A percentile compares a stretch with the other conserved stretches of the same genome.
Conservation (phyloP, 1,284 basidiomycete genomes). For the Salmacisia buchloeana region DNA sequence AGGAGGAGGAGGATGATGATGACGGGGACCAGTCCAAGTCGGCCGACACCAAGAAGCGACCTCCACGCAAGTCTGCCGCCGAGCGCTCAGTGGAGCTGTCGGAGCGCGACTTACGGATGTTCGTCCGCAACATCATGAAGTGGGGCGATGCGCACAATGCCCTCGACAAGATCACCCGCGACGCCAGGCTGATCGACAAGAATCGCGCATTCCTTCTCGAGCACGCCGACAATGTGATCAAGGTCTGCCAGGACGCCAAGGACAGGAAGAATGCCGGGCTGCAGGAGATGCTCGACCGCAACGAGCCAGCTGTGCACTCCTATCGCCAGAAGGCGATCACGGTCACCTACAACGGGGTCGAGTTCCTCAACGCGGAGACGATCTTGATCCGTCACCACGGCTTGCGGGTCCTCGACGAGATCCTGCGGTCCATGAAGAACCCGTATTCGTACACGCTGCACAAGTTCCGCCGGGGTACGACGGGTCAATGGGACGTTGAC, state of each 20-base stretch:
- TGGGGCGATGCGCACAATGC: slow-evolving; percentile 96
- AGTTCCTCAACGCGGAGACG: slow-evolving; percentile 95
- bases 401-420: slow-evolving; percentile 76
- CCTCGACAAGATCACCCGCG: slow-evolving; percentile 85
- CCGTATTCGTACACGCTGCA: slow-evolving; percentile 66
- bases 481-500: slow-evolving; percentile 88
- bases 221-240: slow-evolving; percentile 86
- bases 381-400: slow-evolving; percentile 84
- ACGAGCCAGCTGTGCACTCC: slow-evolving; percentile 61
- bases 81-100: slow-evolving; percentile 94
- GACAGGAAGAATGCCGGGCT: slow-evolving; percentile 67
- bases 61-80: slow-evolving; percentile 62
- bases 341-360: slow-evolving; percentile 79
- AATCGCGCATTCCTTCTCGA: slow-evolving; percentile 87
- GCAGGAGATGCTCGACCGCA: slow-evolving; percentile 58
- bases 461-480: slow-evolving; percentile 84
- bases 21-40: slow-evolving; percentile 13
- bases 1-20: slow-evolving; percentile 51
- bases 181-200: slow-evolving; percentile 90
- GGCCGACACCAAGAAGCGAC: slow-evolving; percentile 31
- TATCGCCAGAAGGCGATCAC: slow-evolving; percentile 87
- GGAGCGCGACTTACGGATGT: slow-evolving; percentile 89
- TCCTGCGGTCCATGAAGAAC: slow-evolving; percentile 58
- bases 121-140: slow-evolving; percentile 89
- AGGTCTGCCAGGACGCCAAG: slow-evolving; percentile 75